Base-by-base conservation (phyloP, 371 early-diverging fungal genomes). In the Mortierella sp. region DNA sequence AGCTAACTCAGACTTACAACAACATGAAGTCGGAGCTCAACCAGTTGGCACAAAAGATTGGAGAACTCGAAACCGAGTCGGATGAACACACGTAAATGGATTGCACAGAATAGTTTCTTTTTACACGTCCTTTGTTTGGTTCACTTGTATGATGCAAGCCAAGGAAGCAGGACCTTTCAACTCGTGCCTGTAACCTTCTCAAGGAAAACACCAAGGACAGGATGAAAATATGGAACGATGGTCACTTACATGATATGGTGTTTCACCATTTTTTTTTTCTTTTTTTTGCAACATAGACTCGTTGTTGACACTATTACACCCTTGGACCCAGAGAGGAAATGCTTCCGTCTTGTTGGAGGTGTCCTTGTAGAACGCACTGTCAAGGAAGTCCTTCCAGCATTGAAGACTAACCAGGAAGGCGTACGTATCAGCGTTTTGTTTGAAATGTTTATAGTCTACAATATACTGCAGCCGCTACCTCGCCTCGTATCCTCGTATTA, bases 321-420 rank as follows among this genome's bases (percentile, higher is more conserved):
- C 28, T 87, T 97, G 77, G 90, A 93, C 45, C 87, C 84, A 47
- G 93, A 91, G 64, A 92, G 98, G 68, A 97, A 96, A 86, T 97
- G 97, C 81, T 97, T 95, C 86, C 91, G 97, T 55, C 87, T 97
- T 83, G 92, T 98, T 51, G 95, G 96, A 60, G 98, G 98, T 62
- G 96, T 97, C 5, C 85, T 98, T 35, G 94, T 97, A 20, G 97
- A 98, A 83, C 93, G 97, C 45, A 96, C 96, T 1, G 94, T 97
- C 60, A 89, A 90, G 70, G 97, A 98, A 72, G 97, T 97, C 11
- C 83, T 97, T 52, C 98, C 98, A 32, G 94, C 95, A 5, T 87
- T 98, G 22, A 88, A 93, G 83, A 91, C 91, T 45, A 98, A 98
- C 88, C 90, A 89, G 73, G 95, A 92, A 32, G 97, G 96, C 28